A percentile compares a stretch with the other conserved stretches of the same genome.
Conservation (phyloP, 139 green algal species). For the Chlorella sp. region DNA sequence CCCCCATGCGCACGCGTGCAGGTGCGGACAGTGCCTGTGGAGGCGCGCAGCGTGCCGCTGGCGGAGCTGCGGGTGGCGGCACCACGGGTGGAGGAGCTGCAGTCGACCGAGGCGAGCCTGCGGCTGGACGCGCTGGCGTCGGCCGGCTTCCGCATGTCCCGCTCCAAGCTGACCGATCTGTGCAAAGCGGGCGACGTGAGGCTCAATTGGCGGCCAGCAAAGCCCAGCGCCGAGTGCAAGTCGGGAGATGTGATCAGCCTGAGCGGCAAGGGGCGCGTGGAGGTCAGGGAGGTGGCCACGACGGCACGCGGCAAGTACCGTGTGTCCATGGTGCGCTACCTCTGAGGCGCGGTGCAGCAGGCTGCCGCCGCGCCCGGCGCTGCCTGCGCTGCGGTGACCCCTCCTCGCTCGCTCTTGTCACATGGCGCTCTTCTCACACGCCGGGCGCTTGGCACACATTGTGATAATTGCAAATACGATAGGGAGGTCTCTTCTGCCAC, state of each 20-base stretch:
- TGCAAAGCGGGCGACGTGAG: constrained; percentile 69
- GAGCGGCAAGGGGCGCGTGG: constrained; percentile 74
- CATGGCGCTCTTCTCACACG: too few relatives aligned
- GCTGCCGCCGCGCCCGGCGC: too few relatives aligned
- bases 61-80: constrained; percentile 14
- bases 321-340: constrained; percentile 64
- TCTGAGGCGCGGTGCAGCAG: too few relatives aligned
- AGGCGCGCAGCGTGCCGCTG: constrained; percentile 43
- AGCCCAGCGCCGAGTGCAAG: constrained; percentile 59
- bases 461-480: too few relatives aligned
- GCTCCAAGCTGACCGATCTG: constrained; percentile 75
- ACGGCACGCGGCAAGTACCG: constrained; percentile 73
- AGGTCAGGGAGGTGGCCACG: constrained; percentile 50
- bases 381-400: too few relatives aligned
- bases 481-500: too few relatives aligned
- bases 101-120: constrained; percentile 71
- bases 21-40: constrained; percentile 70
- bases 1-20: constrained; percentile 7
- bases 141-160: constrained; percentile 76
- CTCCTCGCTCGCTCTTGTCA: too few relatives aligned
- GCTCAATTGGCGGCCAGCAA: constrained; percentile 79
- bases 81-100: constrained; percentile 52
- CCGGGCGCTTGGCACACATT: too few relatives aligned
- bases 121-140: constrained; percentile 78
- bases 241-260: constrained; percentile 73